phyloP scores from a whole-genome alignment of 768 basidiomycete species.

The Exidia glandulosa region DNA sequence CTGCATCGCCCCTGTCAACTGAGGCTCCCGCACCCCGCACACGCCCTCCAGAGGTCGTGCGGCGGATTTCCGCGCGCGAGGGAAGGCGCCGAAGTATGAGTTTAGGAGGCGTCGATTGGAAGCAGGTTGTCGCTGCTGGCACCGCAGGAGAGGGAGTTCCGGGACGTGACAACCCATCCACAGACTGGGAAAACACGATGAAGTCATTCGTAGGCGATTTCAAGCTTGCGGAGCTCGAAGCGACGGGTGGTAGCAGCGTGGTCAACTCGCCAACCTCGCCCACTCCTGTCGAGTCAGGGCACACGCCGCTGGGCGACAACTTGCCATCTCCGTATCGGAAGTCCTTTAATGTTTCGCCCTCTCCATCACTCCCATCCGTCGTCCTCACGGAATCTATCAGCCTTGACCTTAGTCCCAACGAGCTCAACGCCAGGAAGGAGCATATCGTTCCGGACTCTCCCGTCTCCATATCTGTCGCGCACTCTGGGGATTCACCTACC shows the following conservation, averaged over 20 bases:
- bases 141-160: background rate
- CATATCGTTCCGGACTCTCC: background rate
- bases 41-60: background rate
- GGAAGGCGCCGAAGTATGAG: slow-evolving; percentile 63
- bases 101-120: slow-evolving; percentile 51
- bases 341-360: background rate
- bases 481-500: background rate
- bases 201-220: slow-evolving; percentile 62
- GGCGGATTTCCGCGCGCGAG: slow-evolving; percentile 14
- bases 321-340: background rate
- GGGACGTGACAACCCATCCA: slow-evolving; percentile 7
- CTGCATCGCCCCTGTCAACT: background rate
- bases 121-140: slow-evolving; percentile 25
- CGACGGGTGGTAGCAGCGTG: background rate
- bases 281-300: background rate
- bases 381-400: background rate
- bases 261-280: background rate
- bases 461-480: background rate
- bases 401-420: background rate
- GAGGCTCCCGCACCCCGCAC: background rate
- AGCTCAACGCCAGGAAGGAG: background rate
- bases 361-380: background rate
- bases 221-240: slow-evolving; percentile 17
- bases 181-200: slow-evolving; percentile 36
- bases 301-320: background rate